Conservation (phyloP, 192 early-diverging fungal genomes). For the Coemansia sp. region DNA sequence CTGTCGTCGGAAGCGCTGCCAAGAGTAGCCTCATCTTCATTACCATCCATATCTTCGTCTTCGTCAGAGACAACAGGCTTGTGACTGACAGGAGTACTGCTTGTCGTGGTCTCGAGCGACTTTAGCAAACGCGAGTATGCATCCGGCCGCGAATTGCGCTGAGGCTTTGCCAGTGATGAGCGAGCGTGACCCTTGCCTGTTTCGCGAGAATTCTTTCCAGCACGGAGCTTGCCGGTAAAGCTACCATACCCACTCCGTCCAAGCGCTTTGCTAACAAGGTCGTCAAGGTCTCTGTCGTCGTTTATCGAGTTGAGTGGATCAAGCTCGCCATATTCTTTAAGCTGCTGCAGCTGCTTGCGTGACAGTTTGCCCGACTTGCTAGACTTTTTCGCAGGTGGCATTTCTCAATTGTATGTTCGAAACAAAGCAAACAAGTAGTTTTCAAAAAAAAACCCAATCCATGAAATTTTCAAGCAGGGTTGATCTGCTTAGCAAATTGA, state of each 20-base stretch:
- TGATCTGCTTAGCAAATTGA: not conserved
- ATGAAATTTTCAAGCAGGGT: not conserved
- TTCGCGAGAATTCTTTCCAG: not conserved
- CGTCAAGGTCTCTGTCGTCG: constrained; percentile 43
- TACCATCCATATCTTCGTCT: constrained; percentile 45
- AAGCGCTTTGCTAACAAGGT: constrained; percentile 48
- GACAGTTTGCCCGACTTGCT: constrained; percentile 36
- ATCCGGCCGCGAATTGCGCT: constrained; percentile 16
- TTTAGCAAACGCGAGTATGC: constrained; percentile 43
- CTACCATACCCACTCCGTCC: constrained; percentile 33
- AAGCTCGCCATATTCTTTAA: constrained; percentile 73
- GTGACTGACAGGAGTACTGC: not conserved
- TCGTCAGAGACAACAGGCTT: constrained; percentile 21
- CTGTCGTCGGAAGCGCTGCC: constrained; percentile 36
- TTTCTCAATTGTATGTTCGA: constrained; percentile 6
- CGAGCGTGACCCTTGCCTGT: not conserved
- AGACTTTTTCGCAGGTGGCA: constrained; percentile 50
- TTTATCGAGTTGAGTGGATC: constrained; percentile 40
- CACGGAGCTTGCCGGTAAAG: constrained; percentile 17
- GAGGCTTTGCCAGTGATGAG: constrained; percentile 3
- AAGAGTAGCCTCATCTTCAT: constrained; percentile 43
- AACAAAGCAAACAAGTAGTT: not conserved
- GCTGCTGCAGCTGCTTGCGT: constrained; percentile 54
- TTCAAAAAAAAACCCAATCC: not conserved
- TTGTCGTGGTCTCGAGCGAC: constrained; percentile 17